Evolutionary conservation across 2,329 filamentous ascomycete genomes (phyloP), one percentile per base, ranked within the genome.

Genomic region (Blumeria hordei): DNA sequence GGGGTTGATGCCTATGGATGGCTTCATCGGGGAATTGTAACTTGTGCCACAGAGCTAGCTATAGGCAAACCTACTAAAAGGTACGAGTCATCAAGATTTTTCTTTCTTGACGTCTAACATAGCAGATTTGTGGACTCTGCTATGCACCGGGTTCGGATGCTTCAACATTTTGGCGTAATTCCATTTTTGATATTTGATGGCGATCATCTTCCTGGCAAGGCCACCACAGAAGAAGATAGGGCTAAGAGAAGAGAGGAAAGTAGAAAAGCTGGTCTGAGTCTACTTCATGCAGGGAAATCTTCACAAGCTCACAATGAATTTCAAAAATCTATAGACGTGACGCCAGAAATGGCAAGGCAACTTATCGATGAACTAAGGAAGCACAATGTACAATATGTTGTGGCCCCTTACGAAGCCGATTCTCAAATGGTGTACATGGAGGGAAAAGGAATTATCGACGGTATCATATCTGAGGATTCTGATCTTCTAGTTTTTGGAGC

Each of bases 1-100:
- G 93, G 85, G n/a, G 81, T 98, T 37, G 92, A 98, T 68, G 90
- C 85, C 56, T 98, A 98, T 74, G 92, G 90, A 66, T 98, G 93
- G 92, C 80, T 98, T 55, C 92, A 98, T 68, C 83, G 92, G 61
- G 93, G 88, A 55, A 88, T 88, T 50, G 81, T 93, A 60, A 78
- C 85, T 53, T 96, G 90, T 71, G 87, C 90, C 59, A 79, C 92
- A 63, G 92, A 96, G 63, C 76, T 98, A 59, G 92, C 88, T 37
- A 76, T 90, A 63, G 87, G 79, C 63, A 92, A 86, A 66, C 88
- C 87, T 12, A 96, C 88, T 0, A 81, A 78, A 55, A 93, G 86
- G 85, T 93, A 73, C 65, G 77, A 69, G 14, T 3, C 5, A 21
- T 47, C 14, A 28, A 21, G 4, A n/a, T 7, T 36, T 16, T n/a